A percentile compares a stretch with the other conserved stretches of the same genome.
Evolutionary conservation across 805 yeast genomes (phyloP).

Genomic region (Kluyveromyces lactis): DNA sequence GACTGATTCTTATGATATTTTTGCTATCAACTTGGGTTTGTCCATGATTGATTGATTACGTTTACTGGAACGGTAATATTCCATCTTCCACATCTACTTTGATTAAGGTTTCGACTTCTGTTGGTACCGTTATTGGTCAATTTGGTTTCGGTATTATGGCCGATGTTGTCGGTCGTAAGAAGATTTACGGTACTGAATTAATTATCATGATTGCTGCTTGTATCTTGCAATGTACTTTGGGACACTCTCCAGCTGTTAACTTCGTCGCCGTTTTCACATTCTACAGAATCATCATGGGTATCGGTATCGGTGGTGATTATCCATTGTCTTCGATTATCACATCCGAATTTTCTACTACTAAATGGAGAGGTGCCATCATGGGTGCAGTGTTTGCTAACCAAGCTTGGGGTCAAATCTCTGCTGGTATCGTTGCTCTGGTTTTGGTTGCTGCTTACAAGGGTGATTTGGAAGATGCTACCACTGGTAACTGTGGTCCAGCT

Average conservation of each 20-base stretch:
- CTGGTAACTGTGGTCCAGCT: slow-evolving; percentile 51
- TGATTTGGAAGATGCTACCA: slow-evolving; percentile 44
- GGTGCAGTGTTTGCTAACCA: slow-evolving; percentile 94
- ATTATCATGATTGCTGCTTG: slow-evolving; percentile 78
- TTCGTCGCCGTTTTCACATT: slow-evolving; percentile 68
- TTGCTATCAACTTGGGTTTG: slow-evolving; percentile 77
- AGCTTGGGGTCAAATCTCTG: slow-evolving; percentile 90
- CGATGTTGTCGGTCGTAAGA: slow-evolving; percentile 78
- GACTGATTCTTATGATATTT: slow-evolving; percentile 89
- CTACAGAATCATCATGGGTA: slow-evolving; percentile 84
- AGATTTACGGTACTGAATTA: slow-evolving; percentile 78
- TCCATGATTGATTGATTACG: slow-evolving; percentile 75
- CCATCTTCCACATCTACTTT: slow-evolving; percentile 71
- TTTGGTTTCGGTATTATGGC: slow-evolving; percentile 75
- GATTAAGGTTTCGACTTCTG: slow-evolving; percentile 82
- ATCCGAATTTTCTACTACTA: slow-evolving; percentile 86
- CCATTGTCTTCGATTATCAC: slow-evolving; percentile 91
- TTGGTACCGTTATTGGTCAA: slow-evolving; percentile 91
- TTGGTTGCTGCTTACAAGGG: slow-evolving; percentile 71
- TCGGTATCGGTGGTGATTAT: slow-evolving; percentile 97
- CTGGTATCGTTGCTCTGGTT: slow-evolving; percentile 75
- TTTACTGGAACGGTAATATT: slow-evolving; percentile 55
- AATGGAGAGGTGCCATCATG: slow-evolving; percentile 98
- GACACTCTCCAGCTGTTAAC: slow-evolving; percentile 60
- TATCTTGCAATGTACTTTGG: slow-evolving; percentile 66